Evolutionary conservation across 2,329 filamentous ascomycete genomes (phyloP).

Genomic region (Graphilbum ipis-grandicollis): DNA sequence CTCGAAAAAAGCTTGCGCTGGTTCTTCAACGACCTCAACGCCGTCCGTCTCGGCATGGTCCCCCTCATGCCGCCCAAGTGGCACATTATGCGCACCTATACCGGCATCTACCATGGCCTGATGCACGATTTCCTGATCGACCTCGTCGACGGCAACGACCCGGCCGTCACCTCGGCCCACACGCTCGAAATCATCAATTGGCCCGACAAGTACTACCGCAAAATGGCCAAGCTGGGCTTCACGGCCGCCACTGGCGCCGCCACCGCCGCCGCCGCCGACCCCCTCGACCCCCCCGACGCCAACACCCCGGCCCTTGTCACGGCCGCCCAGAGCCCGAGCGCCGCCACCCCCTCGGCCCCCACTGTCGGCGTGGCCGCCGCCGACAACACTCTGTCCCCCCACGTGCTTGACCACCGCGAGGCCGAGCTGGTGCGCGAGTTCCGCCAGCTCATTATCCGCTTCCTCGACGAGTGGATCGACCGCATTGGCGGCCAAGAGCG

Average conservation of each 20-base stretch:
- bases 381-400: constrained; percentile 49
- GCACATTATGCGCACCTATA: constrained; percentile 86
- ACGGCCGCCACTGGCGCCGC: too few species aligned
- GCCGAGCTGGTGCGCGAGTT: constrained; percentile 85
- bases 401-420: constrained; percentile 81
- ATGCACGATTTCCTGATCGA: constrained; percentile 89
- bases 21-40: constrained; percentile 97
- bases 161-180: constrained; percentile 68
- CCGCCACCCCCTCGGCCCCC: too few species aligned
- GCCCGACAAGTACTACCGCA: constrained; percentile 89
- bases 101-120: constrained; percentile 74
- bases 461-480: constrained; percentile 95
- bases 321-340: too few species aligned
- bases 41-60: constrained; percentile 84
- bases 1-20: constrained; percentile 82
- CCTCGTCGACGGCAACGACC: constrained; percentile 72
- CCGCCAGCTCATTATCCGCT: constrained; percentile 84
- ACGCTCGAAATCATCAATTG: constrained; percentile 87
- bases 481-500: constrained; percentile 73
- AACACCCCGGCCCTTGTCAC: too few species aligned
- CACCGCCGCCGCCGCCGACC: too few species aligned
- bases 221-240: constrained; percentile 84
- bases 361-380: too few species aligned
- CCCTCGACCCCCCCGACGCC: too few species aligned
- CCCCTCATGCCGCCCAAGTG: constrained; percentile 88